Percentiles rank a stretch among this genome's conserved stretches.
These are phyloP conservation scores for Nakazawaea ishiwadae DNA, from an alignment of 805 yeast species.

Conservation along the genomic window DNA sequence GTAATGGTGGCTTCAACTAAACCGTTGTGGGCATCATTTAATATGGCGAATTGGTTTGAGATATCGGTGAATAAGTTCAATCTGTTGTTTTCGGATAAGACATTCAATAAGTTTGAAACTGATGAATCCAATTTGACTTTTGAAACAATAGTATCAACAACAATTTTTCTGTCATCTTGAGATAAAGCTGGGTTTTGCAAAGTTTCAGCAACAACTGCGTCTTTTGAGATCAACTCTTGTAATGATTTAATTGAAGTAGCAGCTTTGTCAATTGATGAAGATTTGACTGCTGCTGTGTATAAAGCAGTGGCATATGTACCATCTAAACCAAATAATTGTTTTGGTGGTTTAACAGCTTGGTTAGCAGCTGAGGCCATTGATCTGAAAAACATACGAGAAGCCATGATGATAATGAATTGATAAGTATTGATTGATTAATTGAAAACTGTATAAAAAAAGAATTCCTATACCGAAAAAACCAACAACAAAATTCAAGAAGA, in stretches of 20 bases:
- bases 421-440: too few relatives aligned
- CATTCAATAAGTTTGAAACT: conserved; percentile 73
- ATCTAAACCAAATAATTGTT: conserved; percentile 90
- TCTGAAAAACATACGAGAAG: conserved; percentile 64
- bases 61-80: conserved; percentile 63
- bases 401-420: conserved; percentile 42
- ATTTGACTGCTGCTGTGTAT: conserved; percentile 85
- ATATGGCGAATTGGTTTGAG: conserved; percentile 64
- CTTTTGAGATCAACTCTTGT: conserved; percentile 50
- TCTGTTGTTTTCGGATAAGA: conserved; percentile 93
- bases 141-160: conserved; percentile 54
- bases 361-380: conserved; percentile 65
- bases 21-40: conserved; percentile 88
- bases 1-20: conserved; percentile 91
- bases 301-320: conserved; percentile 97
- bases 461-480: too few relatives aligned
- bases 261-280: conserved; percentile 62
- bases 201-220: conserved; percentile 55
- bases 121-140: conserved; percentile 56
- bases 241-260: conserved; percentile 64
- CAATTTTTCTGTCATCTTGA: conserved; percentile 63
- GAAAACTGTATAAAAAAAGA: neutral
- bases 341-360: conserved; percentile 71
- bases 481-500: neutral
- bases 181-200: conserved; percentile 84